Evolutionary conservation across 345 rosid genomes (phyloP).

Genomic region (Abelmoschus esculentus): DNA sequence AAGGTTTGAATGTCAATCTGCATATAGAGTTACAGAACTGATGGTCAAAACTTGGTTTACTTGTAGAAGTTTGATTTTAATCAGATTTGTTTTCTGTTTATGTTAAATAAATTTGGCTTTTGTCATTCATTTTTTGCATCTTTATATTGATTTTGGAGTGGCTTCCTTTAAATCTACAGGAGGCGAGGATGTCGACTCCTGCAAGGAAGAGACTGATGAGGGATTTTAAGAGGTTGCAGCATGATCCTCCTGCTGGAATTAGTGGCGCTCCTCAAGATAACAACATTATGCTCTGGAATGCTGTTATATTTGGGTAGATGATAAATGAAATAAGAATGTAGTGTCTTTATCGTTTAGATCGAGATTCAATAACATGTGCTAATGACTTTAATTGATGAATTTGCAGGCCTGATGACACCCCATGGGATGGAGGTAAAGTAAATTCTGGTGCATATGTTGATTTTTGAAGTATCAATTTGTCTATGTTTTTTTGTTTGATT

Average conservation of each 20-base stretch:
- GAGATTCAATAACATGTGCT: slow-evolving; percentile 4
- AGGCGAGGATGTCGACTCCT: slow-evolving; percentile 56
- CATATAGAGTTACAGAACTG: background rate
- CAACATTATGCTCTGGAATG: slow-evolving; percentile 66
- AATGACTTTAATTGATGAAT: slow-evolving; percentile 7
- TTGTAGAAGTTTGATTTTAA: background rate
- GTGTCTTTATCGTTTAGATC: background rate
- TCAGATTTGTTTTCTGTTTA: background rate
- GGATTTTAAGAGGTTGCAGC: slow-evolving; percentile 68
- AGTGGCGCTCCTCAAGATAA: slow-evolving; percentile 71
- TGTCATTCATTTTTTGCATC: background rate
- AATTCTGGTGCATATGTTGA: background rate
- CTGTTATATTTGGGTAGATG: slow-evolving; percentile 62
- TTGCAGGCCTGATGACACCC: slow-evolving; percentile 65
- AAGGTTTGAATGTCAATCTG: background rate
- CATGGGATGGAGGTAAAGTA: slow-evolving; percentile 66
- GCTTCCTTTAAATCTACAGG: slow-evolving; percentile 10
- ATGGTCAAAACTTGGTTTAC: slow-evolving; percentile 2
- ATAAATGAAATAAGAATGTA: background rate
- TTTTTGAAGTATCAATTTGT: background rate
- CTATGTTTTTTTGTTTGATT: background rate
- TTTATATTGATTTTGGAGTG: background rate
- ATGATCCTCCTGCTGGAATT: slow-evolving; percentile 69
- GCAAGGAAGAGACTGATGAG: slow-evolving; percentile 72
- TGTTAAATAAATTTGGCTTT: background rate